These are phyloP conservation scores for Neurospora discreta DNA, from an alignment of 495 filamentous ascomycete genomes.

Conservation along the genomic window DNA sequence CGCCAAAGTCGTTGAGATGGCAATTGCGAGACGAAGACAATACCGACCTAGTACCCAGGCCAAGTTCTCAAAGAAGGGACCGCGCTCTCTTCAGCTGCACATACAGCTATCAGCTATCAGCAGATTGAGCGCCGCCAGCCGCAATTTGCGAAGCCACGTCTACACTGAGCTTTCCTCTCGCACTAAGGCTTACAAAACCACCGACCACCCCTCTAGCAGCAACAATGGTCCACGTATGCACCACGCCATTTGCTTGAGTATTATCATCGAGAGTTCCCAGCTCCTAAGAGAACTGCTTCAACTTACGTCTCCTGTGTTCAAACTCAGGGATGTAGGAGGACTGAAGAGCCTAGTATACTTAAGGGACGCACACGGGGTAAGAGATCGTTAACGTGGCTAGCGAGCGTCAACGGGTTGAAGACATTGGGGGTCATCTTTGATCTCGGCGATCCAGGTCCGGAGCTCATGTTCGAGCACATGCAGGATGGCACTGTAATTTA, in stretches of 20 bases:
- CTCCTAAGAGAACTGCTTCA: background rate
- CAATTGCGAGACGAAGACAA: no score
- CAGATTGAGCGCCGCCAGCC: background rate
- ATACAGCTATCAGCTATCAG: background rate
- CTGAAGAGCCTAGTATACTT: background rate
- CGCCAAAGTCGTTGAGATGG: background rate
- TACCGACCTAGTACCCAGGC: no score
- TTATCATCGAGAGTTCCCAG: background rate
- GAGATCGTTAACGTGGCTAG: background rate
- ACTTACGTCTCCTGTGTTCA: background rate
- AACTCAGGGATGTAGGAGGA: background rate
- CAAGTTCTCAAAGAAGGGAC: no score
- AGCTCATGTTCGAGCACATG: background rate
- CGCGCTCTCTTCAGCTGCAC: background rate
- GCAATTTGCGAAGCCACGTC: background rate
- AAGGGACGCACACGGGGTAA: background rate
- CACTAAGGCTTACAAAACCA: background rate
- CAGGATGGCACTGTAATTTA: background rate
- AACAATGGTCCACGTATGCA: background rate
- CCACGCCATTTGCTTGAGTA: background rate
- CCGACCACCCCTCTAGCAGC: background rate
- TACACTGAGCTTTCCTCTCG: background rate
- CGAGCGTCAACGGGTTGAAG: background rate
- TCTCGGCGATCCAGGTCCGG: background rate
- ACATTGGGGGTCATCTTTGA: background rate